Evolutionary conservation across 441 rosid genomes (phyloP).

Genomic region (Croton laevigatus): DNA sequence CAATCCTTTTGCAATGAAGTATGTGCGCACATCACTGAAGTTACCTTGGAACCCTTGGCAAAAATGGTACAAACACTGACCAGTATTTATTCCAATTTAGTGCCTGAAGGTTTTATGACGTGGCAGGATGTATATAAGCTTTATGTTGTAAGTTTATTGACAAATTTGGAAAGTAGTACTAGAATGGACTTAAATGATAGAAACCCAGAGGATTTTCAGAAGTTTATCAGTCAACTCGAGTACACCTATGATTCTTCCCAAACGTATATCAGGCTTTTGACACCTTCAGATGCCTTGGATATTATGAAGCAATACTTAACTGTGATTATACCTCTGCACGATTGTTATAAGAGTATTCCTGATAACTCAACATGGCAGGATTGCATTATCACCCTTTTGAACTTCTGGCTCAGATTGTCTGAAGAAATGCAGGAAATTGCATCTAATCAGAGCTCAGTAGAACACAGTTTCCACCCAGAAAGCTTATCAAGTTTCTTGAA

Average conservation of each 20-base stretch:
- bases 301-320: constrained; percentile 61
- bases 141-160: constrained; percentile 51
- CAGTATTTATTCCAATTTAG: constrained; percentile 39
- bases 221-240: constrained; percentile 63
- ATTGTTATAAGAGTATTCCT: constrained; percentile 47
- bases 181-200: constrained; percentile 39
- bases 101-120: constrained; percentile 55
- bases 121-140: constrained; percentile 80
- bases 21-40: constrained; percentile 52
- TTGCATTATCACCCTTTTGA: constrained; percentile 67
- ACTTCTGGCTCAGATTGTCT: constrained; percentile 77
- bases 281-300: constrained; percentile 63
- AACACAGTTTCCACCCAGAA: constrained; percentile 46
- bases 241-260: constrained; percentile 55
- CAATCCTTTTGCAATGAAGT: constrained; percentile 66
- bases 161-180: constrained; percentile 46
- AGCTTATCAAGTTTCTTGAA: constrained; percentile 63
- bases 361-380: constrained; percentile 97
- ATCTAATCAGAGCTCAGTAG: constrained; percentile 34
- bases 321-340: constrained; percentile 44
- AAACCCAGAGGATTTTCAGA: constrained; percentile 73
- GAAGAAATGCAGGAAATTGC: constrained; percentile 75
- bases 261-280: constrained; percentile 59
- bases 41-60: constrained; percentile 81
- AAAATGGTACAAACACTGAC: constrained; percentile 65